Evolutionary conservation across 2,329 filamentous ascomycete genomes (phyloP), one percentile per base, ranked within the genome.

Genomic region (Venturia effusa): DNA sequence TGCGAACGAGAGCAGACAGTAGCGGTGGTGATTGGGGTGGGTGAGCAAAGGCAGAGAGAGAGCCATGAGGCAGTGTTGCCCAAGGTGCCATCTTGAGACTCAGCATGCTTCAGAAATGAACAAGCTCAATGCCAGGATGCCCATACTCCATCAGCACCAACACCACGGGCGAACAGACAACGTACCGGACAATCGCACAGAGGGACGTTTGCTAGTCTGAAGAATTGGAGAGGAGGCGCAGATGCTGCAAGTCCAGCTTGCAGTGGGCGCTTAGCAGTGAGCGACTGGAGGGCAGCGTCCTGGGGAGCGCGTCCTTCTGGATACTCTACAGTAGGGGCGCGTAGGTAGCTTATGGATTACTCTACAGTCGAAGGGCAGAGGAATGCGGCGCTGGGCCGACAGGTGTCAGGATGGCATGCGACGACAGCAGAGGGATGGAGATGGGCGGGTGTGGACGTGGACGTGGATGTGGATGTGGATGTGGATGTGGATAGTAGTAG

Each of bases 301-400:
- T 54, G 11, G 27, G 27, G n/a, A 57, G 51, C 30, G 51, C 51
- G 34, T 57, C 30, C 51, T 57, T n/a, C 17, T 32, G 30, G 15
- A 19, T 32, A n/a, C n/a, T n/a, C n/a, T n/a, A n/a, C n/a, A n/a
- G n/a, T n/a, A 19, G 11, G 34, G 51, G 51, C 51, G 51, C 51
- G 51, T 55, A 34, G 45, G 45, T 57, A n/a, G n/a, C n/a, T n/a
- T n/a, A 57, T 57, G 51, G n/a, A 57, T 57, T 57, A 57, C 51
- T 34, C 32, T 57, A 10, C 19, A 57, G 11, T 37, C n/a, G n/a
- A n/a, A n/a, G 51, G 27, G n/a, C 51, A 57, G 27, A 30, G 30
- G 51, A 34, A 57, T 57, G 51, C 51, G 51, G 51, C 51, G 19
- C 51, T 57, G 51, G 51, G 51, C 51, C 51, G 51, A n/a, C 51